phyloP scores from a whole-genome alignment of 2,329 filamentous ascomycete genomes.

The Ophiostoma novo-ulmi region DNA sequence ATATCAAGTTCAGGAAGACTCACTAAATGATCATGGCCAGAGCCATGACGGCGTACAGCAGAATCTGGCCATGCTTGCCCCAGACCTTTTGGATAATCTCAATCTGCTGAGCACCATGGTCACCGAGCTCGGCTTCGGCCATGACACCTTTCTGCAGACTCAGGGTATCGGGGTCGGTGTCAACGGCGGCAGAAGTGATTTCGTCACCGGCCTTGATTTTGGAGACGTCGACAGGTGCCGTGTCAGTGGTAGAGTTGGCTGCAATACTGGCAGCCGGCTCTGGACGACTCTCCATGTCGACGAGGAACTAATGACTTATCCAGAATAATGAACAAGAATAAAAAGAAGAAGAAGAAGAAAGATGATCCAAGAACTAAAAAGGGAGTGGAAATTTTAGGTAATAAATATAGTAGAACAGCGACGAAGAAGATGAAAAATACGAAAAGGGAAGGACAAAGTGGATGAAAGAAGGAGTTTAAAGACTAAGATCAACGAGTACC shows the following conservation, averaged over 20 bases:
- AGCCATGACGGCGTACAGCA: constrained; percentile 19
- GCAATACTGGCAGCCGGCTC: not conserved
- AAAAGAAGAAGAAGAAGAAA: not conserved
- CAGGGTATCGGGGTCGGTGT: constrained; percentile 10
- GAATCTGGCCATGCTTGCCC: constrained; percentile 22
- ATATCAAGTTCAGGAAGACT: not conserved
- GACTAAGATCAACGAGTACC: constrained; percentile 8
- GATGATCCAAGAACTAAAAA: not conserved
- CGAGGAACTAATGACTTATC: not conserved
- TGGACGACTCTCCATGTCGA: not conserved
- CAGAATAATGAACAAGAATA: not conserved
- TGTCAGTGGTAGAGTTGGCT: not conserved
- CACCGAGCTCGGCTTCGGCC: constrained; percentile 17
- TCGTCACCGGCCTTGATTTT: constrained; percentile 10
- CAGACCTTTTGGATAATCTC: constrained; percentile 24
- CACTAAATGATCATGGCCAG: constrained; percentile 19
- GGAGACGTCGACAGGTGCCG: not conserved
- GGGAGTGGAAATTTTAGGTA: not conserved
- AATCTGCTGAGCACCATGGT: constrained; percentile 21
- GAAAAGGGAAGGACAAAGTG: not conserved
- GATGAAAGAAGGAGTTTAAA: not conserved
- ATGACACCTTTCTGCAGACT: constrained; percentile 21
- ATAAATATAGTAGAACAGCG: not conserved
- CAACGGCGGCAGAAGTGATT: constrained; percentile 7
- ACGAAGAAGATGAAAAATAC: not conserved